Evolutionary conservation across 2,329 filamentous ascomycete species (phyloP).

Genomic region (Aspergillus sp.): DNA sequence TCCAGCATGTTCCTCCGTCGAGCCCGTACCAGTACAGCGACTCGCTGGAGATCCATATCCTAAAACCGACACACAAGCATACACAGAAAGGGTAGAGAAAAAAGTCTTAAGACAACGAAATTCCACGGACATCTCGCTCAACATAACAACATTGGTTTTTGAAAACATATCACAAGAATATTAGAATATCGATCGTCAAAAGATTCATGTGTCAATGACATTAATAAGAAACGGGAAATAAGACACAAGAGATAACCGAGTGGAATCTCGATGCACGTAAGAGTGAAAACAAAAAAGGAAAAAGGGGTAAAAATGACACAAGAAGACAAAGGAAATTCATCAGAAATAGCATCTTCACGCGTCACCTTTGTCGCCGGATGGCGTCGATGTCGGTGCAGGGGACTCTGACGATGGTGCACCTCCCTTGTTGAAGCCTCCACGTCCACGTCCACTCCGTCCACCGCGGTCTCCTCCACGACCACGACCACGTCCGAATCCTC

Average conservation of each 20-base stretch:
- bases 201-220: conserved; percentile 6
- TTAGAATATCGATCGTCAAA: conserved; percentile 18
- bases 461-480: conserved; percentile 50
- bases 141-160: conserved; percentile 9
- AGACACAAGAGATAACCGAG: conserved; percentile 6
- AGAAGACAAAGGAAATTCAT: conserved; percentile 7
- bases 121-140: conserved; percentile 11
- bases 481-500: conserved; percentile 43
- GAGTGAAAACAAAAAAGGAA: conserved; percentile 9
- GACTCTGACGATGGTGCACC: conserved; percentile 34
- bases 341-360: conserved; percentile 18
- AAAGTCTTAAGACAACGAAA: conserved; percentile 7
- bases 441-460: conserved; percentile 50
- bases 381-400: conserved; percentile 19
- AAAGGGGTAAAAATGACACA: conserved; percentile 7
- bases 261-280: not conserved
- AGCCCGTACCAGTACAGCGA: too few relatives aligned
- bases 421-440: conserved; percentile 56
- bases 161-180: conserved; percentile 21
- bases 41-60: too few relatives aligned
- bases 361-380: conserved; percentile 31
- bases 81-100: conserved; percentile 14
- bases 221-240: conserved; percentile 12
- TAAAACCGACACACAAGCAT: conserved; percentile 2
- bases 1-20: too few relatives aligned